Conservation (phyloP, 768 basidiomycete genomes). For the Austroboletus eburneus region DNA sequence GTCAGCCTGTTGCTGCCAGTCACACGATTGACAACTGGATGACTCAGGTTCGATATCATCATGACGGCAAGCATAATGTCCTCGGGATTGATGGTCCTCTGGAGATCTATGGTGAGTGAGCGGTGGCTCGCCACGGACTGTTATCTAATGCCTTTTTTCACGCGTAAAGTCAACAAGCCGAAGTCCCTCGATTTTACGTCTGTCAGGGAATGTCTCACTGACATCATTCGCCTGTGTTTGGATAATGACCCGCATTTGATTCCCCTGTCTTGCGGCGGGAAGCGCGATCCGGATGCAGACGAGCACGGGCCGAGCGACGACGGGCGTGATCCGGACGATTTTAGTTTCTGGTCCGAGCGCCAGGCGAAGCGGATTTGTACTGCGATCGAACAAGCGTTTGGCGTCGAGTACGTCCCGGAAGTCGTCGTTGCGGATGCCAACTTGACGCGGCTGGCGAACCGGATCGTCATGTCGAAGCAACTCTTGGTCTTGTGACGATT, state of each 20-base stretch:
- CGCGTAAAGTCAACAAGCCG: constrained; percentile 62
- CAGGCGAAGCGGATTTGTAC: constrained; percentile 88
- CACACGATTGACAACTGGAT: not conserved
- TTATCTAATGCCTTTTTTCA: not conserved
- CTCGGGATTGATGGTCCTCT: constrained; percentile 82
- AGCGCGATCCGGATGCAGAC: constrained; percentile 17
- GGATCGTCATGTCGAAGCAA: constrained; percentile 76
- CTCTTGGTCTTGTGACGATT: no score
- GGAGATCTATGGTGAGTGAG: constrained; percentile 76
- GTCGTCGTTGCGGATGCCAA: constrained; percentile 95
- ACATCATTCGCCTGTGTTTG: constrained; percentile 80
- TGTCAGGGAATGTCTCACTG: constrained; percentile 63
- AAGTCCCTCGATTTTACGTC: constrained; percentile 55
- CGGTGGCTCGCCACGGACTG: not conserved
- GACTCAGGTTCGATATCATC: constrained; percentile 81
- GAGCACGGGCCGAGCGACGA: constrained; percentile 32
- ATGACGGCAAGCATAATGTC: constrained; percentile 97
- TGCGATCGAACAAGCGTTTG: constrained; percentile 77
- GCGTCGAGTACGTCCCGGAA: constrained; percentile 83
- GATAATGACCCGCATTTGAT: constrained; percentile 82
- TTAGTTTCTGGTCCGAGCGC: constrained; percentile 85
- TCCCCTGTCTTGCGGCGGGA: constrained; percentile 59
- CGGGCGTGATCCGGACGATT: constrained; percentile 81
- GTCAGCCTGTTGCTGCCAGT: not conserved
- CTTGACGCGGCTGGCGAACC: constrained; percentile 73